A percentile compares a stretch with the other conserved stretches of the same genome.
These are phyloP conservation scores for Apiospora sp. DNA, from an alignment of 2,329 filamentous ascomycete genomes.

Conservation along the genomic window DNA sequence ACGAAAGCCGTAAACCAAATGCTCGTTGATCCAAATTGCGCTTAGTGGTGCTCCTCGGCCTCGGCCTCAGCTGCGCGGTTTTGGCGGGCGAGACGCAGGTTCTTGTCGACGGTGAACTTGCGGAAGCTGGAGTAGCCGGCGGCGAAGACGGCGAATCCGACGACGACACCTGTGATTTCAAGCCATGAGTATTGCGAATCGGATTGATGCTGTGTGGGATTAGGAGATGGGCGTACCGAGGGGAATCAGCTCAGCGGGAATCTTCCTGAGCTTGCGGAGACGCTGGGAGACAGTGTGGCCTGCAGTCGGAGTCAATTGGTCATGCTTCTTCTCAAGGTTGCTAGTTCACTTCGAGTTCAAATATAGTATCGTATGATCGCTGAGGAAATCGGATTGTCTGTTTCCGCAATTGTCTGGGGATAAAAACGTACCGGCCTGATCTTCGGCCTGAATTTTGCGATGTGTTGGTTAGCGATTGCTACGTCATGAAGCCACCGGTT, in stretches of 20 bases:
- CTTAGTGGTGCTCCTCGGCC: slow-evolving; percentile 45
- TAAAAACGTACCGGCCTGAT: slow-evolving; percentile 68
- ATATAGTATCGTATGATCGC: slow-evolving; percentile 21
- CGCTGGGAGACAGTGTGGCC: slow-evolving; percentile 98
- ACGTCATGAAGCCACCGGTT: slow-evolving; percentile 39
- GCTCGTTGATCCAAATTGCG: not conserved
- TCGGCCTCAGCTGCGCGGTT: slow-evolving; percentile 56
- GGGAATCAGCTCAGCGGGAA: slow-evolving; percentile 93
- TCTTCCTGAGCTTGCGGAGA: slow-evolving; percentile 85
- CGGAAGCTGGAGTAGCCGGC: slow-evolving; percentile 82
- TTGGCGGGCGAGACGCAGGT: slow-evolving; percentile 84
- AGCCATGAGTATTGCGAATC: slow-evolving; percentile 36
- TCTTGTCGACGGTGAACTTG: slow-evolving; percentile 91
- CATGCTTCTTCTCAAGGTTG: not conserved
- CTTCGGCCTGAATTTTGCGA: slow-evolving; percentile 62
- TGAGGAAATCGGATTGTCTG: slow-evolving; percentile 28
- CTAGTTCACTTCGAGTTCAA: slow-evolving; percentile 1
- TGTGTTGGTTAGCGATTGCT: slow-evolving; percentile 26
- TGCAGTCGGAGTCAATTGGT: slow-evolving; percentile 47
- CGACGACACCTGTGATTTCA: slow-evolving; percentile 74
- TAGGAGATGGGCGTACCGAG: slow-evolving; percentile 72
- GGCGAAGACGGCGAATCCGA: slow-evolving; percentile 82
- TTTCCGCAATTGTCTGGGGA: slow-evolving; percentile 31
- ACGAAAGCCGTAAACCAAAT: slow-evolving; percentile 19
- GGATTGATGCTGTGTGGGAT: slow-evolving; percentile 18